Conservation (phyloP, 2,329 filamentous ascomycete species). For the Nothomitra cinnamomea region DNA sequence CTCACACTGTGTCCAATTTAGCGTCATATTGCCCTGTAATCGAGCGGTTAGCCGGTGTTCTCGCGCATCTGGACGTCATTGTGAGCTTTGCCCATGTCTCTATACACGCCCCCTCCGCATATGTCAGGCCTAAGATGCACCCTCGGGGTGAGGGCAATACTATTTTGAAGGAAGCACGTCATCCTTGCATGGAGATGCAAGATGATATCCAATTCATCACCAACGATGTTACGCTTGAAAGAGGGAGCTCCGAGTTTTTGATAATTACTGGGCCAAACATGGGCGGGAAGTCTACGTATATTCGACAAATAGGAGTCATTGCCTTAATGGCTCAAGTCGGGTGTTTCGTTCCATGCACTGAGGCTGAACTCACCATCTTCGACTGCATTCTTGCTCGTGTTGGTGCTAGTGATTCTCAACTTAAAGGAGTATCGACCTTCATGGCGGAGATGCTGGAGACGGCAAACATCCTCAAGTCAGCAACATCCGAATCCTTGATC, state of each 20-base stretch:
- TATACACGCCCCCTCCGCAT: conserved; percentile 80
- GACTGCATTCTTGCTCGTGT: conserved; percentile 94
- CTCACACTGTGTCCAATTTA: neutral
- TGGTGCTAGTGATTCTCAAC: conserved; percentile 86
- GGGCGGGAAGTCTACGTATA: conserved; percentile 98
- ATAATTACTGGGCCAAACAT: conserved; percentile 98
- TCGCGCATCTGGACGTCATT: conserved; percentile 90
- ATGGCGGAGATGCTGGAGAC: conserved; percentile 99
- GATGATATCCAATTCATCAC: conserved; percentile 98
- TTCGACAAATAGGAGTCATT: conserved; percentile 91
- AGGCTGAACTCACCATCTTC: conserved; percentile 87
- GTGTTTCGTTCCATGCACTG: conserved; percentile 83
- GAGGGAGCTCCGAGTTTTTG: conserved; percentile 70
- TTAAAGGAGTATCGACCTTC: conserved; percentile 95
- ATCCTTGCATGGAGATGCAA: conserved; percentile 97
- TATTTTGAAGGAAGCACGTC: conserved; percentile 76
- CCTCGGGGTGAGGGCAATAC: conserved; percentile 76
- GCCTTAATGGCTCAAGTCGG: conserved; percentile 94
- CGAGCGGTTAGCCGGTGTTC: conserved; percentile 70
- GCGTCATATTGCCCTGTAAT: conserved; percentile 89
- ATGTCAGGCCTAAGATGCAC: conserved; percentile 83
- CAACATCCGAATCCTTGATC: conserved; percentile 86
- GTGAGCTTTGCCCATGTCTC: conserved; percentile 86
- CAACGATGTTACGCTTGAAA: conserved; percentile 73
- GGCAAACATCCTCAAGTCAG: conserved; percentile 93